These are phyloP conservation scores for Xylaria longipes DNA, from an alignment of 495 filamentous ascomycete species.

Conservation along the genomic window DNA sequence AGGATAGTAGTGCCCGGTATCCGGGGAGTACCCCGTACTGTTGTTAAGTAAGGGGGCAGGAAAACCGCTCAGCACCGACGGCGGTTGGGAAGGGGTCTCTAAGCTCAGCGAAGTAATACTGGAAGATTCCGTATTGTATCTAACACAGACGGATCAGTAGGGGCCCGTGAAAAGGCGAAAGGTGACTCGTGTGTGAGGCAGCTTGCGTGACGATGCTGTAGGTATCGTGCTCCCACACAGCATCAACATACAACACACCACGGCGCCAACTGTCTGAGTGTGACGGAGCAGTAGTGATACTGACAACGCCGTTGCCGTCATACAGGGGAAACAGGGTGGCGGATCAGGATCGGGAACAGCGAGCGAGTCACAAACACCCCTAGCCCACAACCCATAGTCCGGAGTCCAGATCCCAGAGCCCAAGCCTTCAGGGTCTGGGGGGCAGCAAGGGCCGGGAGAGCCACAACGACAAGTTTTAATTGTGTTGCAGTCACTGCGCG, in stretches of 20 bases:
- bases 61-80: conserved; percentile 52
- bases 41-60: conserved; percentile 49
- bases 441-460: conserved; percentile 22
- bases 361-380: conserved; percentile 41
- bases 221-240: conserved; percentile 41
- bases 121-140: conserved; percentile 55
- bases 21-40: conserved; percentile 51
- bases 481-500: conserved; percentile 31
- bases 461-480: conserved; percentile 31
- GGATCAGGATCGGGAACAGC: conserved; percentile 51
- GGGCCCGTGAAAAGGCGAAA: conserved; percentile 34
- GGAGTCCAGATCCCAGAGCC: conserved; percentile 12
- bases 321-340: conserved; percentile 43
- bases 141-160: conserved; percentile 46
- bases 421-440: conserved; percentile 9
- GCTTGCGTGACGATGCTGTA: conserved; percentile 42
- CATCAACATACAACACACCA: conserved; percentile 34
- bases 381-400: conserved; percentile 19
- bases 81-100: conserved; percentile 54
- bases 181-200: conserved; percentile 38
- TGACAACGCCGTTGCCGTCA: conserved; percentile 51
- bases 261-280: conserved; percentile 45
- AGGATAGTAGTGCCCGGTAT: conserved; percentile 52
- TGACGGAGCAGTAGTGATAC: conserved; percentile 48
- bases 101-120: conserved; percentile 52